These are phyloP conservation scores for Ammopiptanthus mongolicus DNA, from an alignment of 306 rosid genomes.

Conservation along the genomic window DNA sequence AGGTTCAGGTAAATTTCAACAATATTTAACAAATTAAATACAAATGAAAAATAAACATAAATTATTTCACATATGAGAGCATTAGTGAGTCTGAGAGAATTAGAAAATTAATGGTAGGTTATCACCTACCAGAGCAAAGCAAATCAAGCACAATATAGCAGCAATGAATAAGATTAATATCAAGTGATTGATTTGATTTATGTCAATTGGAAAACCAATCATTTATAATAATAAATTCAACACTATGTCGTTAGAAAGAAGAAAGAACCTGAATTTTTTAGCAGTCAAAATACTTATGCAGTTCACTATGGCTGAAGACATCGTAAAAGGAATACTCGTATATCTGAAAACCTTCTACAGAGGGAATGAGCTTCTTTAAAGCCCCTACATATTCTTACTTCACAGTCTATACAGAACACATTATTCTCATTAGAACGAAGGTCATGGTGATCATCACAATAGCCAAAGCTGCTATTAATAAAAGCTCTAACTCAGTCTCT, in stretches of 20 bases:
- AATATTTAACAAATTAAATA: background rate
- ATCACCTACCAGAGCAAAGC: background rate
- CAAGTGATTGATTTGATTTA: background rate
- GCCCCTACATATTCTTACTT: constrained; percentile 62
- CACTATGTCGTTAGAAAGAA: constrained; percentile 1
- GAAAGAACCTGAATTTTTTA: constrained; percentile 86
- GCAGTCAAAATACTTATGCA: constrained; percentile 76
- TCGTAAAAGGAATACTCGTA: constrained; percentile 77
- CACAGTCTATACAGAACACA: constrained; percentile 76
- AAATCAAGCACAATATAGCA: background rate
- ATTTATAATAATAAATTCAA: background rate
- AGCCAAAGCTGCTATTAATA: constrained; percentile 49
- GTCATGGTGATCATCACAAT: constrained; percentile 61
- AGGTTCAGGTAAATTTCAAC: background rate
- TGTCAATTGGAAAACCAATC: background rate
- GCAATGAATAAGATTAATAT: background rate
- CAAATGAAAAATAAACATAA: background rate
- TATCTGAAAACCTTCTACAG: constrained; percentile 72
- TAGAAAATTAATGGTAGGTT: background rate
- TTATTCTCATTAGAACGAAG: constrained; percentile 68
- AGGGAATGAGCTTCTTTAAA: constrained; percentile 59
- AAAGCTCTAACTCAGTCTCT: constrained; percentile 66
- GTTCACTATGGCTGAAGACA: constrained; percentile 68
- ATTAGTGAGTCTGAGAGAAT: background rate
- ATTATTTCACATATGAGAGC: background rate